Base-by-base conservation (phyloP, 2,329 filamentous ascomycete species). In the Fusarium sp. region DNA sequence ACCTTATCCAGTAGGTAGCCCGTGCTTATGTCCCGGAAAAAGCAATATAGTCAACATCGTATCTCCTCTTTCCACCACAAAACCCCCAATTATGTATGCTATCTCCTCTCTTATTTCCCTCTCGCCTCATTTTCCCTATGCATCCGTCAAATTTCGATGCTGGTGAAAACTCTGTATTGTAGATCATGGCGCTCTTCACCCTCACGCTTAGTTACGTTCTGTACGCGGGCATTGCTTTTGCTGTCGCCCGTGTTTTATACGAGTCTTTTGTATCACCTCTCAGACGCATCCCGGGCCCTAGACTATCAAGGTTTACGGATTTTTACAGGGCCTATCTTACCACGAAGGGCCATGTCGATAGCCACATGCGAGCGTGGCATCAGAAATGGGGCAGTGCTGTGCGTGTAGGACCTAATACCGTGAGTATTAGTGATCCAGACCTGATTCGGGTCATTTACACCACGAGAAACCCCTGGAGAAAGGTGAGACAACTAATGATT, bases 381-480 rank as follows among this genome's bases (percentile, higher is more conserved):
- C 49, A 8, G 23, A 70, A 23, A 69, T 69, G 62, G 66, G 67
- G 67, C 4, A 23, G 44, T 46, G 62, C 67, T 7, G 67, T 69
- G 3, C 53, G 67, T 6, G 62, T 70, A 23, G 67, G 67, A 2
- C 67, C 67, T 18, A 67, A 67, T 54, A 62, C 67, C 1, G 40
- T 69, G 18, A 69, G 67, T 37, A 70, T 69, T 7, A 60, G 67
- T 45, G 62, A 69, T 16, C 67, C 67, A 6, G 54, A 70, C 23
- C 23, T 69, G n/a, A 70, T 69, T 16, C 34, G 45, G 28, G 66
- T 67, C 8, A 69, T 70, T 8, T 69, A 69, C 18, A 69, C 50
- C 0, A 64, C 67, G 1, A 57, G 60, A 41, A 67, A 70, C 16
- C 67, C 67, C 4, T 69, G 67, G 67, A 38, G 67, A 20, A 69